Percentiles rank a stretch among this genome's conserved stretches.
Evolutionary conservation across 441 rosid genomes (phyloP).

Genomic region (Geranium incanum): DNA sequence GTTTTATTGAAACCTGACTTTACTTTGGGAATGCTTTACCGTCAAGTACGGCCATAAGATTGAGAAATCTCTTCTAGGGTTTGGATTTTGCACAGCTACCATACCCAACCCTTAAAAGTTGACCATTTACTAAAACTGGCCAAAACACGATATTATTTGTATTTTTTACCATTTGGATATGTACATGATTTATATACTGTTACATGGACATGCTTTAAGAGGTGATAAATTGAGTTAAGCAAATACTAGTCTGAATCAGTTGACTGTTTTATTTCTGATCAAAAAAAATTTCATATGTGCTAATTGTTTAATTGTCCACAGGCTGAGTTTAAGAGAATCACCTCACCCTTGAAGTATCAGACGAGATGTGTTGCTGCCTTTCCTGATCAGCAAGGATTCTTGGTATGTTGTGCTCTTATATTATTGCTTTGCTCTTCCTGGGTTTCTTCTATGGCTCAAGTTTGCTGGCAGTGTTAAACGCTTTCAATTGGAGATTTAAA

Average conservation of each 20-base stretch:
- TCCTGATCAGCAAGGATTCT: constrained; percentile 96
- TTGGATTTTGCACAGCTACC: background rate
- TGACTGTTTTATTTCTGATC: no score
- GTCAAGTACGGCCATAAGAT: background rate
- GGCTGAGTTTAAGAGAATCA: constrained; percentile 80
- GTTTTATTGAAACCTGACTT: background rate
- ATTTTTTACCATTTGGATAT: background rate
- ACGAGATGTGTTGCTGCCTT: constrained; percentile 94
- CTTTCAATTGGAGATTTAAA: background rate
- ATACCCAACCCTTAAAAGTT: background rate
- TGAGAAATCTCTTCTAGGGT: background rate
- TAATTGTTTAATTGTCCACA: constrained; percentile 25
- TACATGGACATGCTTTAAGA: background rate
- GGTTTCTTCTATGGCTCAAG: background rate
- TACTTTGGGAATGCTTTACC: background rate
- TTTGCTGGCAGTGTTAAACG: background rate
- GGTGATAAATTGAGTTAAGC: background rate
- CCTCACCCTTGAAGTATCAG: constrained; percentile 88
- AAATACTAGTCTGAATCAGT: constrained; percentile 1
- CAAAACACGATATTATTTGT: background rate
- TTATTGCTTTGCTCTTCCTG: background rate
- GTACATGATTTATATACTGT: background rate
- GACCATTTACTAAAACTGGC: background rate
- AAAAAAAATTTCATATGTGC: background rate
- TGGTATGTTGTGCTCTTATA: constrained; percentile 42